Percentiles rank a stretch among this genome's conserved stretches.
Conservation (phyloP, 331 rosid genomes). For the Malus hybrid region DNA sequence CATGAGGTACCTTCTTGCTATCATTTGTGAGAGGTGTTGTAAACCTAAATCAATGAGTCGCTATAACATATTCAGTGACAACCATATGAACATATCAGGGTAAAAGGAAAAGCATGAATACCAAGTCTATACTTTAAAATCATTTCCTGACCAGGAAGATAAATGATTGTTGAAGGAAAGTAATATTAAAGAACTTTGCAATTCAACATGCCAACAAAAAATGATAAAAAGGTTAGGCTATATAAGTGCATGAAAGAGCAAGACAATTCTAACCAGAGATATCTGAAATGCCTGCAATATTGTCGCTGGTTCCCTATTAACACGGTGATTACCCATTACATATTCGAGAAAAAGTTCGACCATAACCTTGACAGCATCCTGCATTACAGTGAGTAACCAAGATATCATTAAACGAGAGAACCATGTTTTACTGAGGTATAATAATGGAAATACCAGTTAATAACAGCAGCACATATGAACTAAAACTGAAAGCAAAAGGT, state of each 20-base stretch:
- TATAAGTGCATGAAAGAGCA: slow-evolving; percentile 12
- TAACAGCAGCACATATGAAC: background rate
- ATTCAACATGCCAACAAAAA: background rate
- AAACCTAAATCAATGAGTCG: background rate
- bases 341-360: slow-evolving; percentile 55
- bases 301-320: slow-evolving; percentile 44
- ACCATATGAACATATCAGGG: background rate
- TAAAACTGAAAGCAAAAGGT: background rate
- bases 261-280: slow-evolving; percentile 61
- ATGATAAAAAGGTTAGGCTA: background rate
- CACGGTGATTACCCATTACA: slow-evolving; percentile 55
- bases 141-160: background rate
- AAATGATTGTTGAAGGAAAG: background rate
- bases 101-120: background rate
- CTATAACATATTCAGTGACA: background rate
- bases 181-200: background rate
- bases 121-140: background rate
- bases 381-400: slow-evolving; percentile 18
- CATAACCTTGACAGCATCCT: slow-evolving; percentile 54
- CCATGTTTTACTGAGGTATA: background rate
- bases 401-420: background rate
- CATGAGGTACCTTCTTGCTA: background rate
- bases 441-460: background rate
- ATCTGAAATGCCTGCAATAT: slow-evolving; percentile 75
- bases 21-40: background rate